Evolutionary conservation across 306 rosid genomes (phyloP), one percentile per base, ranked within the genome.

Genomic region (Styphnolobium japonicum): DNA sequence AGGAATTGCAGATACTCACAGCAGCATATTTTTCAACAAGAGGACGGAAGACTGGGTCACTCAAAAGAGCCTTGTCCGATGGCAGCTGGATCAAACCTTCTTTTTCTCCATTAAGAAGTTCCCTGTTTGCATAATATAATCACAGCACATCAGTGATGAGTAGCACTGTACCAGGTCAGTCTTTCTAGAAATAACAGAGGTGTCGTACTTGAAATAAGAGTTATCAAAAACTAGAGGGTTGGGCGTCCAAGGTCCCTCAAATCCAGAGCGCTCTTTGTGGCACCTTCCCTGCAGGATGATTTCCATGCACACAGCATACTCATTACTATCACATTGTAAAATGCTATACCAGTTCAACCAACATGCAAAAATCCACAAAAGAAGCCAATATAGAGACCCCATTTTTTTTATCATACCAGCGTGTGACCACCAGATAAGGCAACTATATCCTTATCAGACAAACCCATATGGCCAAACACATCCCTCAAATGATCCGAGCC

Each of bases 381-480:
- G 52, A 49, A 53, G 11, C 5, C 21, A 49, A 45, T 2, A 23
- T 36, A 61, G 48, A 48, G 73, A 40, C 18, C 36, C 37, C n/a
- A 34, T 16, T 27, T 76, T 74, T 15, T 11, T 66, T 46, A 36
- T 80, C 86, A 48, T 42, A 91, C 92, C 93, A 91, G 80, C 12
- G 96, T 91, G 83, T 91, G 96, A 18, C 78, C 93, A 31, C 96
- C 96, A 19, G 93, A 87, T 53, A 91, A 71, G 60, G 87, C 93
- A 62, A 87, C 96, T 51, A 89, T 87, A 15, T 89, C 96, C 73
- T 83, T 82, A 71, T 89, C 92, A 76, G 77, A 84, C 0, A 91
- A 87, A 29, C 96, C 93, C 93, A 91, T 89, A 46, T 81, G 81
- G 6, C 89, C 87, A 77, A 91, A 89, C 1, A 91, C 78, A 78